Percentiles rank a stretch among this genome's conserved stretches.
Conservation (phyloP, 2,329 filamentous ascomycete species). For the Arthrinium phaeospermum region DNA sequence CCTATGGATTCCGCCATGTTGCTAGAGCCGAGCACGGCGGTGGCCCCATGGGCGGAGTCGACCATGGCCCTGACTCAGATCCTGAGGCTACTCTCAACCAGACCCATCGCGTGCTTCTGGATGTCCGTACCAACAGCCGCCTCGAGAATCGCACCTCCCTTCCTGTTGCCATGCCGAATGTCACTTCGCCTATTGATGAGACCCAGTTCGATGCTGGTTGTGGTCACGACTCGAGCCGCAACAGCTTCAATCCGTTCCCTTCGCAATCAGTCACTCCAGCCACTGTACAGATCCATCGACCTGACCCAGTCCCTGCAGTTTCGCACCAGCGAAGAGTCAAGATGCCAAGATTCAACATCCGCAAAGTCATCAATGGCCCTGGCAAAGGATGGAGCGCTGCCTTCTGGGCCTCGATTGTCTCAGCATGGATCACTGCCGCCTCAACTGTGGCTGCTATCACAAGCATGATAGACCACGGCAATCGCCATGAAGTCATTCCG, state of each 20-base stretch:
- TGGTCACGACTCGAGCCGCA: not conserved
- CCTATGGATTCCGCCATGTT: not conserved
- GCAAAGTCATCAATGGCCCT: not conserved
- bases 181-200: constrained; percentile 2
- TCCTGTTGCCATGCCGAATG: constrained; percentile 13
- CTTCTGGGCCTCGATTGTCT: not conserved
- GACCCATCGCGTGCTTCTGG: not conserved
- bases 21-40: constrained; percentile 8
- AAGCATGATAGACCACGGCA: not conserved
- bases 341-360: not conserved
- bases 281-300: not conserved
- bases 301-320: not conserved
- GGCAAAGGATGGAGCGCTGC: not conserved
- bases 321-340: not conserved
- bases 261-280: not conserved
- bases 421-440: not conserved
- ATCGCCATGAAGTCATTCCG: not conserved
- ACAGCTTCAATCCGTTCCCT: not conserved
- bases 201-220: not conserved
- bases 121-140: not conserved
- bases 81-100: not conserved
- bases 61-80: not conserved
- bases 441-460: not conserved
- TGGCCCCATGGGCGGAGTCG: not conserved
- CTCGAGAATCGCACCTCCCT: constrained; percentile 11